Percentiles rank a stretch among this genome's conserved stretches.
Evolutionary conservation across 2,329 filamentous ascomycete genomes (phyloP).

Genomic region (Penicillium sp.): DNA sequence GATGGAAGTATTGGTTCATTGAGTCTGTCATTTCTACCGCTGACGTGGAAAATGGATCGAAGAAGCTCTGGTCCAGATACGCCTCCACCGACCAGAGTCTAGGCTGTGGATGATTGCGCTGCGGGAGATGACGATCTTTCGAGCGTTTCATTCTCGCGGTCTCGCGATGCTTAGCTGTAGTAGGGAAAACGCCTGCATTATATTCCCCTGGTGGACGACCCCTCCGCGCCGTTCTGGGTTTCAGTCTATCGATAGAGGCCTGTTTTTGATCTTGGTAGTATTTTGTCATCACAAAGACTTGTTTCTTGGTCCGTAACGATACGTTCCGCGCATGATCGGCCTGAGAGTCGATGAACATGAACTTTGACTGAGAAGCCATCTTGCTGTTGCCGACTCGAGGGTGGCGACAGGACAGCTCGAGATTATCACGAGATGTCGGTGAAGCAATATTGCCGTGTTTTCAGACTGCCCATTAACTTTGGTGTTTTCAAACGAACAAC

Average conservation of each 20-base stretch:
- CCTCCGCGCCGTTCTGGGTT: background rate
- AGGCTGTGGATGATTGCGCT: background rate
- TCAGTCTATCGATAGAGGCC: background rate
- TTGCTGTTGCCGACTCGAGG: background rate
- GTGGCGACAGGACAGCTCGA: background rate
- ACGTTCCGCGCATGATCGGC: background rate
- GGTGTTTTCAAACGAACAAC: no score
- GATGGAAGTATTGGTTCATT: conserved; percentile 6
- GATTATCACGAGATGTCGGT: no score
- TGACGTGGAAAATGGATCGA: background rate
- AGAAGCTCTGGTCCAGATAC: background rate
- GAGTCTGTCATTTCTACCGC: background rate
- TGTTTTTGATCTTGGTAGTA: background rate
- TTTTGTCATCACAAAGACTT: background rate
- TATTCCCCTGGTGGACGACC: background rate
- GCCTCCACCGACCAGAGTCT: background rate
- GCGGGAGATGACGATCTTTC: background rate
- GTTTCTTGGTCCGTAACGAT: background rate
- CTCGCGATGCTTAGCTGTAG: background rate
- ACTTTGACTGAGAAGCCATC: background rate
- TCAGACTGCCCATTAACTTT: no score
- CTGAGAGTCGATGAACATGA: conserved; percentile 3
- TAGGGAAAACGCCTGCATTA: background rate
- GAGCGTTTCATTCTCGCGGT: background rate
- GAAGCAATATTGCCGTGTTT: no score